Conservation (phyloP, 2,329 filamentous ascomycete genomes). For the Botrytis squamosa region DNA sequence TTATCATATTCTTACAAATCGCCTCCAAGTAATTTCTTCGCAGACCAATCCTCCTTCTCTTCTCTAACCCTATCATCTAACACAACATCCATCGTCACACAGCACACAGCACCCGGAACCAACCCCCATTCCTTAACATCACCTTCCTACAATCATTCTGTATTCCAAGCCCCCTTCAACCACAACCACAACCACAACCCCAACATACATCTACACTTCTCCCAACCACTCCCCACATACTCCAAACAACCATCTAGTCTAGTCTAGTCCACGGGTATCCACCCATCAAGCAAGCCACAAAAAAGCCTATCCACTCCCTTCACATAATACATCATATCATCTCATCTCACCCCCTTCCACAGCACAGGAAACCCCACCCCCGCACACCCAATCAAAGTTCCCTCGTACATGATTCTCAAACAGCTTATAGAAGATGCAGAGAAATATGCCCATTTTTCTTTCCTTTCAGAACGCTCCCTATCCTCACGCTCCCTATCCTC, state of each 20-base stretch:
- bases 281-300: background rate
- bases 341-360: background rate
- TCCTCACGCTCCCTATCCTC: background rate
- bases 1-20: background rate
- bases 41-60: background rate
- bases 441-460: no score
- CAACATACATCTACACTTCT: background rate
- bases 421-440: no score
- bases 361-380: background rate
- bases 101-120: background rate
- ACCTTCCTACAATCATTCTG: no score
- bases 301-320: background rate
- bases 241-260: background rate
- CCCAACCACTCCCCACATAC: background rate
- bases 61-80: background rate
- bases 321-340: background rate
- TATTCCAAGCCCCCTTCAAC: background rate
- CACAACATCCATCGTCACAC: background rate
- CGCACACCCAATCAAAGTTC: background rate
- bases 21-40: background rate
- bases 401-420: background rate
- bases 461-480: no score
- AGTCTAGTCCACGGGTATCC: background rate
- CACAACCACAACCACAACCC: background rate
- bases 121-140: no score